phyloP scores from a whole-genome alignment of 768 basidiomycete species.

The Mycena rebaudengoi region DNA sequence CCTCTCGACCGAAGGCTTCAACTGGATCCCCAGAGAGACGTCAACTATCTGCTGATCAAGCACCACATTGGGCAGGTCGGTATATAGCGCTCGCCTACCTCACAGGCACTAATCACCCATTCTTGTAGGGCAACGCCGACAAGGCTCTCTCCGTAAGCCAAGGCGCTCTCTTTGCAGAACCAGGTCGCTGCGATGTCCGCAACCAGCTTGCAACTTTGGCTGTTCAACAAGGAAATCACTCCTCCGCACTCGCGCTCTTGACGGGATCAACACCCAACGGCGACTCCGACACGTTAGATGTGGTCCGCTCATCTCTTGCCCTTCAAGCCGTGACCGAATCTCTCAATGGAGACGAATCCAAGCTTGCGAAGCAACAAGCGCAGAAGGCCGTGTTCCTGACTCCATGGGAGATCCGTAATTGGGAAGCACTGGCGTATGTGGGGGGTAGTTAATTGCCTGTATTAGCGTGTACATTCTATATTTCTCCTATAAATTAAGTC shows the following conservation, averaged over 20 bases:
- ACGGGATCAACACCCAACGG: constrained; percentile 32
- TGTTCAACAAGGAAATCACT: constrained; percentile 54
- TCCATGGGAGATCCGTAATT: constrained; percentile 60
- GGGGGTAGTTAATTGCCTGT: constrained; percentile 33
- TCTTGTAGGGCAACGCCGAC: constrained; percentile 52
- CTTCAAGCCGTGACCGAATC: constrained; percentile 59
- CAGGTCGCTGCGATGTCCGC: constrained; percentile 56
- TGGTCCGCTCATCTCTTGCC: constrained; percentile 51
- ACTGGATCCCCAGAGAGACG: constrained; percentile 75
- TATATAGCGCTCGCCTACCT: not conserved
- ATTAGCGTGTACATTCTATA: constrained; percentile 27
- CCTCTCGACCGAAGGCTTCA: constrained; percentile 69
- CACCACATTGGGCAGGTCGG: constrained; percentile 79
- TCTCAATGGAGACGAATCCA: constrained; percentile 27
- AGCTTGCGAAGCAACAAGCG: constrained; percentile 51
- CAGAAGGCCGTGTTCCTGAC: constrained; percentile 72
- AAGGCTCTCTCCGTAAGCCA: constrained; percentile 65
- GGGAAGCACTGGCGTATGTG: constrained; percentile 70
- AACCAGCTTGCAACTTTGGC: constrained; percentile 63
- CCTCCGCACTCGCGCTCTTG: constrained; percentile 58
- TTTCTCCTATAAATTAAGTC: constrained; percentile 5
- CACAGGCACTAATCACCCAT: not conserved
- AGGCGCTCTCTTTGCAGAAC: constrained; percentile 64
- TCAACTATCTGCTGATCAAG: constrained; percentile 75
- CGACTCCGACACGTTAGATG: constrained; percentile 41